Evolutionary conservation across 192 early-diverging fungal species (phyloP), one percentile per base, ranked within the genome.

Genomic region (Mortierella claussenii): DNA sequence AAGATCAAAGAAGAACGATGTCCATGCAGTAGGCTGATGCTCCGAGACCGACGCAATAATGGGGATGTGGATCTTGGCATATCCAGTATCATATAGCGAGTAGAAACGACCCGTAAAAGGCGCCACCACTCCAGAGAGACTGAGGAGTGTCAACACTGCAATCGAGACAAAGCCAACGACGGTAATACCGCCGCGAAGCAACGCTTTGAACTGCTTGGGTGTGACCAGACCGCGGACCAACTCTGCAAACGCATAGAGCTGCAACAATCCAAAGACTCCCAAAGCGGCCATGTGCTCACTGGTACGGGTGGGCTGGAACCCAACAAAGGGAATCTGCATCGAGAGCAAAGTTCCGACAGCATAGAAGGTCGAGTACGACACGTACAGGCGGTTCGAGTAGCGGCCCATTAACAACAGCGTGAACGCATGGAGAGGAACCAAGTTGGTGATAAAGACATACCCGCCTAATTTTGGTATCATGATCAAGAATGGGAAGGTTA

Each of bases 11-110:
- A 99, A 99, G 87, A 98, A 98, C 24, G 96, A 95, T 12, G 98
- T 89, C 98, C 98, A 99, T 0, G 98, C 89, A 5, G 98, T 99
- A 23, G 98, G 98, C 80, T 99, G 98, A 83, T 99, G 98, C 81
- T 99, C 98, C 7, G 97, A 99, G 32, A 99, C 98, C 21, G 98
- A 99, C 0, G 98, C 98, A 78, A 99, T 99, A 68, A 99, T 99
- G 0, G 98, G 98, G 81, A 99, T 99, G 70, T 99, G 90, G 54
- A 93, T 96, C 85, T 99, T 99, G 54, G 98, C 98, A 66, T 99
- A 99, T n/a, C 94, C 95, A 10, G 98, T 99, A 81, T 99, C 98
- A 90, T 95, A 99, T 23, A 99, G 90, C 23, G 98, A 99, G 83
- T 99, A 99, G 83, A 98, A 99, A 24, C 98, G 93, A 4, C 98